Evolutionary conservation across 768 basidiomycete species (phyloP).

Genomic region (Russula sp.): DNA sequence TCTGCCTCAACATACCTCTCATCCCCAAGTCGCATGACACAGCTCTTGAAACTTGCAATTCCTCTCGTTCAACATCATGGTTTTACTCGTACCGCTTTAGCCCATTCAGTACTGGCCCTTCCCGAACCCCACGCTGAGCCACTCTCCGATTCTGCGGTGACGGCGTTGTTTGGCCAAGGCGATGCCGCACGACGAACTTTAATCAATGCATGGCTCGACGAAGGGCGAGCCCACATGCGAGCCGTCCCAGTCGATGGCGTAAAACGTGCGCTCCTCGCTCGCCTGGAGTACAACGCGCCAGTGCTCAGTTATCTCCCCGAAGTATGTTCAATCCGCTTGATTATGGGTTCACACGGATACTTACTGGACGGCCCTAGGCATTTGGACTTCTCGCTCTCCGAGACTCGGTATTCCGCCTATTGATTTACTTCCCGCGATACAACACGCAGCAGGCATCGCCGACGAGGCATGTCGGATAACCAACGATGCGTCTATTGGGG

Average conservation of each 20-base stretch:
- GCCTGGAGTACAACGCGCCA: conserved; percentile 65
- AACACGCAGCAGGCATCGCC: conserved; percentile 60
- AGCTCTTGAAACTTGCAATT: conserved; percentile 58
- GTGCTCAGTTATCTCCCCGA: conserved; percentile 65
- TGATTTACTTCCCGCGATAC: conserved; percentile 58
- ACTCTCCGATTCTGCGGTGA: conserved; percentile 66
- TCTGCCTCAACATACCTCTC: too few relatives aligned
- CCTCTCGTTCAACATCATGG: conserved; percentile 65
- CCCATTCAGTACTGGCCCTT: conserved; percentile 58
- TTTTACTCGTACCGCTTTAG: conserved; percentile 69
- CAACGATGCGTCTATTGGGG: conserved; percentile 56
- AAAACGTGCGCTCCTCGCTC: conserved; percentile 50
- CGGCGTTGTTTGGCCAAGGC: conserved; percentile 69
- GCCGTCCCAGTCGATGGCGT: conserved; percentile 37
- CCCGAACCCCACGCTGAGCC: conserved; percentile 53
- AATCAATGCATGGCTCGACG: conserved; percentile 70
- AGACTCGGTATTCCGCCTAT: conserved; percentile 48
- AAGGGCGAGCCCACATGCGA: conserved; percentile 56
- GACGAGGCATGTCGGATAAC: conserved; percentile 65
- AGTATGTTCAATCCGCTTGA: conserved; percentile 40
- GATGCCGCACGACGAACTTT: conserved; percentile 62
- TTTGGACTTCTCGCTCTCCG: conserved; percentile 66
- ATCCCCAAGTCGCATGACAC: conserved; percentile 18
- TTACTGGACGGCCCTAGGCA: conserved; percentile 46
- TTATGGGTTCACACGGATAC: not conserved